Evolutionary conservation across 2,329 filamentous ascomycete genomes (phyloP).

Genomic region (Ceratocystis alfenasii): DNA sequence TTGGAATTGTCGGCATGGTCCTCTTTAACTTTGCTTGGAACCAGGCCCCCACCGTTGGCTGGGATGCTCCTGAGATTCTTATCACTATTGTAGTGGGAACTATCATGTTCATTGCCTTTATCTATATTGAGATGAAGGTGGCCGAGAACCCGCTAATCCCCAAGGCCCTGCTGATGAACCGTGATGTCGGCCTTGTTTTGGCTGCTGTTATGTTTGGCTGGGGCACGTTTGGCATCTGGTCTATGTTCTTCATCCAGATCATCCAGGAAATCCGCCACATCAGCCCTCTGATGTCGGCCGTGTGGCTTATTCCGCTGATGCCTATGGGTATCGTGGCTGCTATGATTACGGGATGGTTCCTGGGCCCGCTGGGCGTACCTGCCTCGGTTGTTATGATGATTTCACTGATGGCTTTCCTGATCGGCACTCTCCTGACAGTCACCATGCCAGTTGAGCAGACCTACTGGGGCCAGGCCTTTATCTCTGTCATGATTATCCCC

Average conservation of each 20-base stretch:
- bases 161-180: slow-evolving; percentile 34
- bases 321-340: slow-evolving; percentile 36
- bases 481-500: slow-evolving; percentile 45
- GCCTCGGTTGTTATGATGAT: slow-evolving; percentile 35
- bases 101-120: slow-evolving; percentile 43
- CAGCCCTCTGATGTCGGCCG: slow-evolving; percentile 35
- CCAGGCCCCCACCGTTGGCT: slow-evolving; percentile 48
- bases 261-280: slow-evolving; percentile 35
- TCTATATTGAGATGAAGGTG: slow-evolving; percentile 40
- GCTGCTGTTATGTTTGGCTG: slow-evolving; percentile 43
- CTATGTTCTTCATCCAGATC: slow-evolving; percentile 41
- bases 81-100: slow-evolving; percentile 46
- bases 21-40: slow-evolving; percentile 59
- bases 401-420: slow-evolving; percentile 35
- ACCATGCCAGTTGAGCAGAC: slow-evolving; percentile 42
- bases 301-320: slow-evolving; percentile 36
- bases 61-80: slow-evolving; percentile 45
- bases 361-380: slow-evolving; percentile 31
- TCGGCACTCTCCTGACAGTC: slow-evolving; percentile 34
- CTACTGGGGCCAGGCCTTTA: slow-evolving; percentile 55
- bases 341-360: slow-evolving; percentile 34
- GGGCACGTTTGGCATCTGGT: slow-evolving; percentile 43
- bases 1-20: slow-evolving; percentile 44
- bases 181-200: slow-evolving; percentile 33
- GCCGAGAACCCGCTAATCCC: slow-evolving; percentile 46